phyloP scores from a whole-genome alignment of 768 basidiomycete genomes.

The Rhodotorula graminis region DNA sequence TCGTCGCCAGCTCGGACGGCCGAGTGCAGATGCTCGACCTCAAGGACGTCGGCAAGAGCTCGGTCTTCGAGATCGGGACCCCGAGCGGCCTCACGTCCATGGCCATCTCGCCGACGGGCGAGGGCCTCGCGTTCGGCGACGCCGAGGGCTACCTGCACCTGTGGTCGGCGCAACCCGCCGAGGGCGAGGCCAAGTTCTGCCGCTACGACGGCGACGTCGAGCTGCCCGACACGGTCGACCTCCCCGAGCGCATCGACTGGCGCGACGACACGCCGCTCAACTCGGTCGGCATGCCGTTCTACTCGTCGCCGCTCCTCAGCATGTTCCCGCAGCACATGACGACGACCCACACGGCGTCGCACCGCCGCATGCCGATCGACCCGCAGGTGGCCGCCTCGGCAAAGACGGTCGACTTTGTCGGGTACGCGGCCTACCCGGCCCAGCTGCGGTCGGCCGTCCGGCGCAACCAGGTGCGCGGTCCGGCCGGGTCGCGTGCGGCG shows the following conservation, averaged over 20 bases:
- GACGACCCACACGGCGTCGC: slow-evolving; percentile 42
- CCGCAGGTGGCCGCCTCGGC: slow-evolving; percentile 68
- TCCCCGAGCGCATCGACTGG: slow-evolving; percentile 72
- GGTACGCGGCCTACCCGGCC: slow-evolving; percentile 80
- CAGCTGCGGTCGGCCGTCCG: slow-evolving; percentile 65
- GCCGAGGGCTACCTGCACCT: slow-evolving; percentile 78
- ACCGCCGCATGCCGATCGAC: slow-evolving; percentile 59
- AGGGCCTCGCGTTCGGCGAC: slow-evolving; percentile 91
- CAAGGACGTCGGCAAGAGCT: slow-evolving; percentile 59
- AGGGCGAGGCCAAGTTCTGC: slow-evolving; percentile 65
- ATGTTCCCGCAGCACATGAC: slow-evolving; percentile 49
- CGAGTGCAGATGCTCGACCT: slow-evolving; percentile 80
- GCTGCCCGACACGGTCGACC: slow-evolving; percentile 71
- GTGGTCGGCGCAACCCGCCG: slow-evolving; percentile 63
- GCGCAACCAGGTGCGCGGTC: slow-evolving; percentile 68
- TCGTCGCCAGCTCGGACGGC: slow-evolving; percentile 72
- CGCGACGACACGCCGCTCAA: slow-evolving; percentile 81
- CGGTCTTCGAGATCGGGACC: slow-evolving; percentile 61
- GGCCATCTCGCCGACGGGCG: slow-evolving; percentile 76
- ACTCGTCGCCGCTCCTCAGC: slow-evolving; percentile 69
- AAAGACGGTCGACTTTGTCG: slow-evolving; percentile 81
- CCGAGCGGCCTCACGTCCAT: slow-evolving; percentile 70
- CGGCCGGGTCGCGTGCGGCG: slow-evolving; percentile 56
- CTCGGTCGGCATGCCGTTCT: slow-evolving; percentile 80
- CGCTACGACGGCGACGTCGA: slow-evolving; percentile 83